Conservation (phyloP, 495 filamentous ascomycete genomes). For the Neohortaea acidophila region DNA sequence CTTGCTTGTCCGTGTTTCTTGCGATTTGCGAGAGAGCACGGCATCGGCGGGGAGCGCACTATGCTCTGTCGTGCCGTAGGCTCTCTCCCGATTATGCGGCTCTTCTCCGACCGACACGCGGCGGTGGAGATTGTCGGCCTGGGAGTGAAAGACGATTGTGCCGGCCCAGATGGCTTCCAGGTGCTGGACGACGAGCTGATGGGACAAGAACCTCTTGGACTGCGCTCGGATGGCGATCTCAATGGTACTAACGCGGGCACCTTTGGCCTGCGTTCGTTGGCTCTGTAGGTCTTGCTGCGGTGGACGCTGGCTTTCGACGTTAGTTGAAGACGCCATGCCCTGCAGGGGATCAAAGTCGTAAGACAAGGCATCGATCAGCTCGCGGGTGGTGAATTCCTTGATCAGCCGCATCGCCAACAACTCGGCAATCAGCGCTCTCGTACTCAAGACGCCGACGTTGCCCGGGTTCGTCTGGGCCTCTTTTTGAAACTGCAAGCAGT, state of each 20-base stretch:
- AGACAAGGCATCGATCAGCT: slow-evolving; percentile 79
- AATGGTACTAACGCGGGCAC: slow-evolving; percentile 70
- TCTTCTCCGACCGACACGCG: slow-evolving; percentile 20
- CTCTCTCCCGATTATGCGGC: slow-evolving; percentile 8
- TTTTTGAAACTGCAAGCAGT: slow-evolving; percentile 83
- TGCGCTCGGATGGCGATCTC: slow-evolving; percentile 83
- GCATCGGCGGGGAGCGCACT: slow-evolving; percentile 11
- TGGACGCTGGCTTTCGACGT: no score
- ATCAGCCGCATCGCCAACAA: slow-evolving; percentile 81
- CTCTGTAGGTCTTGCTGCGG: slow-evolving; percentile 22
- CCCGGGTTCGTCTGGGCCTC: slow-evolving; percentile 67
- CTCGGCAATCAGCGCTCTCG: slow-evolving; percentile 75
- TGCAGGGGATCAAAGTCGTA: slow-evolving; percentile 92
- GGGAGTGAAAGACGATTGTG: slow-evolving; percentile 79
- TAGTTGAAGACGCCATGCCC: no score
- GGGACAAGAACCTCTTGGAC: slow-evolving; percentile 76
- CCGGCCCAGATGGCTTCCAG: slow-evolving; percentile 93
- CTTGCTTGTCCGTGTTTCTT: slow-evolving; percentile 5
- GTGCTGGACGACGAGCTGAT: slow-evolving; percentile 80
- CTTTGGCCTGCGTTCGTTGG: slow-evolving; percentile 30
- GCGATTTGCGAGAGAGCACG: slow-evolving; percentile 12
- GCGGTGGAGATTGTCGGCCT: slow-evolving; percentile 67
- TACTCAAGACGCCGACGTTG: slow-evolving; percentile 65
- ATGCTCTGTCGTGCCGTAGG: slow-evolving; percentile 25
- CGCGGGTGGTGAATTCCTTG: slow-evolving; percentile 72